These are phyloP conservation scores for Sporothrix mexicana DNA, from an alignment of 2,329 filamentous ascomycete species.

Conservation along the genomic window DNA sequence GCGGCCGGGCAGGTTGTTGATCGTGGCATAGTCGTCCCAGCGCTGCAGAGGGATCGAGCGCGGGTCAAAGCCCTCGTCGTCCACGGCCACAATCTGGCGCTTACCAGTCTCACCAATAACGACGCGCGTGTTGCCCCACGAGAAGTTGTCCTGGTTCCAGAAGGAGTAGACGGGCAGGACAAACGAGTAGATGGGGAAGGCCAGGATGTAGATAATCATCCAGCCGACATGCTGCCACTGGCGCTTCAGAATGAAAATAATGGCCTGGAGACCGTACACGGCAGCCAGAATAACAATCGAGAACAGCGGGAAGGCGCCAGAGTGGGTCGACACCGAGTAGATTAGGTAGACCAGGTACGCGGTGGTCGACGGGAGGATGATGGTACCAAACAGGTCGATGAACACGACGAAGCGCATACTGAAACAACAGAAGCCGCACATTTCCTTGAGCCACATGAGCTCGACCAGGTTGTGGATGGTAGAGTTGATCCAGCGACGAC, in stretches of 20 bases:
- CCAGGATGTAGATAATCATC: conserved; percentile 99
- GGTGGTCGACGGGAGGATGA: conserved; percentile 88
- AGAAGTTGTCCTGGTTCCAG: conserved; percentile 99
- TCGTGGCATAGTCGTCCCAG: conserved; percentile 93
- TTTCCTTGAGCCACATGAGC: conserved; percentile 85
- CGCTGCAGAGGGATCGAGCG: conserved; percentile 90
- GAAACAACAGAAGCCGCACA: conserved; percentile 99
- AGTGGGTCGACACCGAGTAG: conserved; percentile 72
- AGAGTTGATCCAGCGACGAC: conserved; percentile 99
- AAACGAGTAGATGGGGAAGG: conserved; percentile 92
- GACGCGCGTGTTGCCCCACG: conserved; percentile 97
- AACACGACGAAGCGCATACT: conserved; percentile 97
- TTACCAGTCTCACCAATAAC: conserved; percentile 92
- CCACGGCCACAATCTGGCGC: conserved; percentile 87
- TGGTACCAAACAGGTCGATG: conserved; percentile 88
- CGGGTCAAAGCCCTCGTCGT: conserved; percentile 86
- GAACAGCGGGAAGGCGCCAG: conserved; percentile 80
- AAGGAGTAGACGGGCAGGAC: conserved; percentile 94
- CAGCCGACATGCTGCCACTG: conserved; percentile 99
- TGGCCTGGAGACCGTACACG: conserved; percentile 92
- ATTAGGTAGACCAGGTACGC: conserved; percentile 87
- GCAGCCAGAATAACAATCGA: conserved; percentile 88
- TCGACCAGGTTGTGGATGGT: conserved; percentile 96
- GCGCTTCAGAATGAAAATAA: conserved; percentile 95
- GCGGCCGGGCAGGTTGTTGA: conserved; percentile 88